Evolutionary conservation across 495 filamentous ascomycete genomes (phyloP).

Genomic region (Penicillium odoratum): DNA sequence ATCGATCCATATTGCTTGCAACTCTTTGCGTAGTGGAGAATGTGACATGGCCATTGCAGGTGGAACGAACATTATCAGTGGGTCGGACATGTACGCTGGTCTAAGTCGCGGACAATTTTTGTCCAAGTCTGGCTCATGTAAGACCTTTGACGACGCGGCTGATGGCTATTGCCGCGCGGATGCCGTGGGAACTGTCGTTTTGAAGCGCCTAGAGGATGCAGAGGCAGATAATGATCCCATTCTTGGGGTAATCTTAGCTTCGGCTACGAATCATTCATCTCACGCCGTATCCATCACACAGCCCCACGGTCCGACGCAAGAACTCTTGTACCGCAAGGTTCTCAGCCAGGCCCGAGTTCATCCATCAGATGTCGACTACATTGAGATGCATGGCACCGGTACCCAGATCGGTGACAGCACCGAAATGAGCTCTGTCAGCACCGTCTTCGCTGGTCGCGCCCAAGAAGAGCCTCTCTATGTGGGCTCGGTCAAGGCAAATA

Average conservation of each 20-base stretch:
- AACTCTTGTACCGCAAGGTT: slow-evolving; percentile 43
- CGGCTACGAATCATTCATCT: slow-evolving; percentile 45
- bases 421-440: slow-evolving; percentile 32
- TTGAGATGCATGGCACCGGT: slow-evolving; percentile 53
- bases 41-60: slow-evolving; percentile 75
- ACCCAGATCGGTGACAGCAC: slow-evolving; percentile 42
- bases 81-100: slow-evolving; percentile 68
- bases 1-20: slow-evolving; percentile 58
- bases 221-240: slow-evolving; percentile 47
- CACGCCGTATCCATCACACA: slow-evolving; percentile 47
- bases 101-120: slow-evolving; percentile 68
- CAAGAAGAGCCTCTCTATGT: slow-evolving; percentile 24
- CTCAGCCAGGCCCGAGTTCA: slow-evolving; percentile 47
- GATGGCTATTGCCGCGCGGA: slow-evolving; percentile 71
- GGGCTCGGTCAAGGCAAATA: slow-evolving; percentile 34
- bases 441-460: no score
- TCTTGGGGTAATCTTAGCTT: slow-evolving; percentile 32
- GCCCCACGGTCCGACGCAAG: slow-evolving; percentile 52
- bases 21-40: slow-evolving; percentile 61
- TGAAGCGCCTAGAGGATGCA: slow-evolving; percentile 50
- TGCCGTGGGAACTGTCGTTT: slow-evolving; percentile 40
- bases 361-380: slow-evolving; percentile 48
- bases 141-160: slow-evolving; percentile 65
- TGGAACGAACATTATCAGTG: slow-evolving; percentile 66
- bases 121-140: slow-evolving; percentile 58